Percentiles rank a stretch among this genome's conserved stretches.
Conservation (phyloP, 2,329 filamentous ascomycete genomes). For the Apiospora phragmitis region DNA sequence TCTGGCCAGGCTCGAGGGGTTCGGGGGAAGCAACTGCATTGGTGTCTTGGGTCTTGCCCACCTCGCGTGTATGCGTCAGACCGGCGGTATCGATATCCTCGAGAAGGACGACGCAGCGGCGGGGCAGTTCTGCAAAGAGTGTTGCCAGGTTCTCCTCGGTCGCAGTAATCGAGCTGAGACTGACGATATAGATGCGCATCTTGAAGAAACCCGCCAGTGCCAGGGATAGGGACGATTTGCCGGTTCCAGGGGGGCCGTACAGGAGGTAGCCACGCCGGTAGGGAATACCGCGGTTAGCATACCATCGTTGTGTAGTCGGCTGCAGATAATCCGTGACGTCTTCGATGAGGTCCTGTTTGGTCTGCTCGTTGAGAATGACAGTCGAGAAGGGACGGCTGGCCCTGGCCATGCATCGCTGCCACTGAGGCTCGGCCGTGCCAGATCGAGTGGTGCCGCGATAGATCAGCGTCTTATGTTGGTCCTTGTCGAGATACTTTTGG, state of each 20-base stretch:
- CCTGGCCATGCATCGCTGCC: conserved; percentile 64
- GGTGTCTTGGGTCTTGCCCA: conserved; percentile 21
- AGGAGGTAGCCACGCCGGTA: conserved; percentile 84
- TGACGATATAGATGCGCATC: conserved; percentile 72
- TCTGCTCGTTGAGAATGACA: conserved; percentile 62
- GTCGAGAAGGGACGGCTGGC: conserved; percentile 63
- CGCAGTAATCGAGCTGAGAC: conserved; percentile 60
- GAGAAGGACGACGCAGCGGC: conserved; percentile 70
- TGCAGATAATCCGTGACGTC: conserved; percentile 66
- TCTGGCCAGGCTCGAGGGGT: conserved; percentile 35
- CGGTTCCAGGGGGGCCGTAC: conserved; percentile 77
- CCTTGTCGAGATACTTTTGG: conserved; percentile 53
- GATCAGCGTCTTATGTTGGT: conserved; percentile 64
- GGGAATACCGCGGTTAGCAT: conserved; percentile 79
- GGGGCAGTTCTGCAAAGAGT: conserved; percentile 68
- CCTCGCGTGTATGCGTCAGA: conserved; percentile 60
- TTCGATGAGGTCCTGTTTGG: conserved; percentile 59
- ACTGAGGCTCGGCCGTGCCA: conserved; percentile 45
- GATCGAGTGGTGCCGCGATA: conserved; percentile 56
- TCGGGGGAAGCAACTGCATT: conserved; percentile 20
- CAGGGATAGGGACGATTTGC: conserved; percentile 72
- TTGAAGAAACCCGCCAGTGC: conserved; percentile 70
- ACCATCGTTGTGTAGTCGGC: conserved; percentile 71
- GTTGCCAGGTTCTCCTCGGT: conserved; percentile 65
- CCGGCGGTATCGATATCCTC: conserved; percentile 78